Evolutionary conservation across 2,329 filamentous ascomycete genomes (phyloP).

Genomic region (Rhytidhysteron rufulum): DNA sequence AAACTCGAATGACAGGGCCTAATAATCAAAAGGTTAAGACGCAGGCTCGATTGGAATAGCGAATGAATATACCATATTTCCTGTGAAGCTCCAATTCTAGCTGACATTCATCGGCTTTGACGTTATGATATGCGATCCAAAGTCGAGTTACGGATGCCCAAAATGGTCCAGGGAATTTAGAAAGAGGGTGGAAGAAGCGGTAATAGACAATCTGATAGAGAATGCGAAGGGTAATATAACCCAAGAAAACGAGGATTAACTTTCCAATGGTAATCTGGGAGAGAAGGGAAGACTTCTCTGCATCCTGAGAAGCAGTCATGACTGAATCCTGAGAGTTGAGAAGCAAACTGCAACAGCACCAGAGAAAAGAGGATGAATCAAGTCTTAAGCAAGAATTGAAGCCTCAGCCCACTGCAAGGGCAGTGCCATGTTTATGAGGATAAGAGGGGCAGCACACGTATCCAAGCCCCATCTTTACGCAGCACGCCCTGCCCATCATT

Average conservation of each 20-base stretch:
- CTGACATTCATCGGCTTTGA: conserved; percentile 45
- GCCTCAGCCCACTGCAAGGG: too few relatives aligned
- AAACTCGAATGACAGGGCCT: conserved; percentile 53
- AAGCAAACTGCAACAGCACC: too few relatives aligned
- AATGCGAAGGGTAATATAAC: conserved; percentile 11
- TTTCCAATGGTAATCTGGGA: conserved; percentile 6
- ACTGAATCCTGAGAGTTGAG: too few relatives aligned
- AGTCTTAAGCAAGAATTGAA: too few relatives aligned
- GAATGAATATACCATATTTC: conserved; percentile 48
- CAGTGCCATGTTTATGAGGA: too few relatives aligned
- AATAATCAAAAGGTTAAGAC: too few relatives aligned
- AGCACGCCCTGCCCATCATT: too few relatives aligned
- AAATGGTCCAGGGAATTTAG: conserved; percentile 53
- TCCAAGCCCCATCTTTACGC: too few relatives aligned
- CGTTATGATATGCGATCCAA: conserved; percentile 52
- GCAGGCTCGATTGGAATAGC: too few relatives aligned
- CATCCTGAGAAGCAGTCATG: background rate
- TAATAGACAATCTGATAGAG: conserved; percentile 40
- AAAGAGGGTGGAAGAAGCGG: conserved; percentile 50
- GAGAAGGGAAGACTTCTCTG: conserved; percentile 1
- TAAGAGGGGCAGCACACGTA: too few relatives aligned
- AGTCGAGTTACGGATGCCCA: conserved; percentile 51
- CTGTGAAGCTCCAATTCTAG: conserved; percentile 42
- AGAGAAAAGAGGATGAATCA: too few relatives aligned
- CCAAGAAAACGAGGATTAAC: conserved; percentile 6